Conservation (phyloP, 305 asterid genomes). For the Solanum hybrid region DNA sequence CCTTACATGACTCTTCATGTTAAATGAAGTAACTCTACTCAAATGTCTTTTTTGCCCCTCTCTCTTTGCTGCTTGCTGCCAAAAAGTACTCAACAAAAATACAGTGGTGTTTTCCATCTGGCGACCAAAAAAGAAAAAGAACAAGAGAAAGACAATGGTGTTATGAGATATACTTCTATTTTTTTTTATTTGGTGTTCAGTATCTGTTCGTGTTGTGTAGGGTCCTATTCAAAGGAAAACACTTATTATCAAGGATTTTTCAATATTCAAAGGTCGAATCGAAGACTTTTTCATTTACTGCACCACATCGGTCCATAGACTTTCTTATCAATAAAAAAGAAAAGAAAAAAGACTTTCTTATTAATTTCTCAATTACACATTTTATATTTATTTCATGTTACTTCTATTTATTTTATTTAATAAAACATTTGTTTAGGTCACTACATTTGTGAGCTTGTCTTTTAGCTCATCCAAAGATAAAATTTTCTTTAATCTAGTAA, state of each 20-base stretch:
- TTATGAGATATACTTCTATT: background rate
- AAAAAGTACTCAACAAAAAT: background rate
- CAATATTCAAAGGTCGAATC: no score
- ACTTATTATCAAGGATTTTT: no score
- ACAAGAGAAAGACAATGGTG: background rate
- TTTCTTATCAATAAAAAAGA: background rate
- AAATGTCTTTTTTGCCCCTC: constrained; percentile 3
- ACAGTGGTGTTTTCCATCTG: background rate
- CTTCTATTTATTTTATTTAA: no score
- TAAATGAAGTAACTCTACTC: background rate
- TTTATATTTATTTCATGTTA: no score
- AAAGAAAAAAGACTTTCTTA: no score
- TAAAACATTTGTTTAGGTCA: background rate
- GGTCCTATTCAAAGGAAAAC: background rate
- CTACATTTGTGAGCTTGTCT: background rate
- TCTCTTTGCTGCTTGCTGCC: background rate
- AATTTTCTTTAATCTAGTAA: background rate
- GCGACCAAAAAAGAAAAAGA: background rate
- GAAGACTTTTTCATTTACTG: background rate
- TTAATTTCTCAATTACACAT: background rate
- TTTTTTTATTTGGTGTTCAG: background rate
- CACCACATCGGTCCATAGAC: background rate
- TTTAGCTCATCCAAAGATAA: background rate
- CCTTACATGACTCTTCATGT: constrained; percentile 4
- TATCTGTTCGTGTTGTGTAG: rapidly evolving